phyloP scores from a whole-genome alignment of 495 filamentous ascomycete species.

The Hyaloscypha hepaticicola region DNA sequence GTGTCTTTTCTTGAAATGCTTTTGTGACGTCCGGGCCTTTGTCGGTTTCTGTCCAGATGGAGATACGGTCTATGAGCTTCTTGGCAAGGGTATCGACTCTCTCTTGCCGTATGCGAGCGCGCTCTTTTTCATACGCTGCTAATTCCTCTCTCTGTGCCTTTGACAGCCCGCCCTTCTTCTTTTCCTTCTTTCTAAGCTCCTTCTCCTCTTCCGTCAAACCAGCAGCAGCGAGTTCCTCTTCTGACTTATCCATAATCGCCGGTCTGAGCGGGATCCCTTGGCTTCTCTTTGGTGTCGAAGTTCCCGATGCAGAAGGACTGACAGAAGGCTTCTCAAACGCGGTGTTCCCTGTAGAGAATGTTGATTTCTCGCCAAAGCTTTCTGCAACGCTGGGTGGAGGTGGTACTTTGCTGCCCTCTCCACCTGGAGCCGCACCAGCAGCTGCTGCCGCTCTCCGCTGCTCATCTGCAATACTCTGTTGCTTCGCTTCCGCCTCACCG shows the following conservation, averaged over 20 bases:
- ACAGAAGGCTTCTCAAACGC: slow-evolving; percentile 24
- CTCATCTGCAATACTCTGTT: slow-evolving; percentile 46
- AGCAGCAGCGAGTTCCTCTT: slow-evolving; percentile 75
- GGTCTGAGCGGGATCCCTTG: slow-evolving; percentile 69
- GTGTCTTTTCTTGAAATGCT: slow-evolving; percentile 90
- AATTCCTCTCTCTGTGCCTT: slow-evolving; percentile 92
- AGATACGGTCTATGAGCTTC: slow-evolving; percentile 88
- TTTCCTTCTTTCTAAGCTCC: slow-evolving; percentile 72
- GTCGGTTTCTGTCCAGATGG: slow-evolving; percentile 96
- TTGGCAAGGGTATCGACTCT: slow-evolving; percentile 78
- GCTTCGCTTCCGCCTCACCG: slow-evolving; percentile 45
- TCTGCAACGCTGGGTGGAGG: slow-evolving; percentile 22
- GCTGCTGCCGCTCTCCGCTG: slow-evolving; percentile 20
- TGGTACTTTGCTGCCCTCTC: not conserved
- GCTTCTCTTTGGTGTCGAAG: slow-evolving; percentile 61
- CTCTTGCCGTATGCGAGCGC: slow-evolving; percentile 80
- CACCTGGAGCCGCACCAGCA: not conserved
- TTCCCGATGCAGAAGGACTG: slow-evolving; percentile 33
- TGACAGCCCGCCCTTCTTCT: slow-evolving; percentile 80
- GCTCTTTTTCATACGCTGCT: slow-evolving; percentile 82
- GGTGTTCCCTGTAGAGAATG: slow-evolving; percentile 1
- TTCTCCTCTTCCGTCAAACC: slow-evolving; percentile 75
- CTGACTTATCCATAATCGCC: slow-evolving; percentile 83
- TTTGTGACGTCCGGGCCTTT: slow-evolving; percentile 78
- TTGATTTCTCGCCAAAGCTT: not conserved